Evolutionary conservation across 192 early-diverging fungal species (phyloP).

Genomic region (Gonapodya sp.): DNA sequence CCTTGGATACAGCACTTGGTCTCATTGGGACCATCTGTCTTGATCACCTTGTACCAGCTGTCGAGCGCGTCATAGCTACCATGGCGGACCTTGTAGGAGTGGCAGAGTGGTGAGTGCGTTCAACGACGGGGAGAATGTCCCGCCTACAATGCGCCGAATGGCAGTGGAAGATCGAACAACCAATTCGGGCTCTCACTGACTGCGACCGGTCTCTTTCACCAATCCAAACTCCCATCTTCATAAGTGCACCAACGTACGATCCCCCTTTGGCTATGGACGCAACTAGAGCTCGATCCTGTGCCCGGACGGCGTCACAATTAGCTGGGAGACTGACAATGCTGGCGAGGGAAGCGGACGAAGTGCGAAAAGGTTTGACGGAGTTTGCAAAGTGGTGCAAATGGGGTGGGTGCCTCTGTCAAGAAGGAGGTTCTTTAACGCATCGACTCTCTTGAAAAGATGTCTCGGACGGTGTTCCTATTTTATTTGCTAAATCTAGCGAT

Average conservation of each 20-base stretch:
- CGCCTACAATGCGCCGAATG: no score
- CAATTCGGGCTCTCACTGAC: not conserved
- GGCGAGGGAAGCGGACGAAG: not conserved
- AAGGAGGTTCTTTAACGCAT: not conserved
- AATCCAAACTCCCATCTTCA: not conserved
- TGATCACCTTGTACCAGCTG: not conserved
- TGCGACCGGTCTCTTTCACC: not conserved
- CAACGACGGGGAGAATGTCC: not conserved
- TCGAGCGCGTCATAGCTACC: not conserved
- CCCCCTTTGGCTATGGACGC: not conserved
- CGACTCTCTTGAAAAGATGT: not conserved
- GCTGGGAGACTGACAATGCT: not conserved
- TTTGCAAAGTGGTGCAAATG: slow-evolving; percentile 1
- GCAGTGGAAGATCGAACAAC: no score
- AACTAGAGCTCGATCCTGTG: not conserved
- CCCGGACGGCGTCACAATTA: not conserved
- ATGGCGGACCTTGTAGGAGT: not conserved
- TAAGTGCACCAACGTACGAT: not conserved
- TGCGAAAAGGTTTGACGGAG: not conserved
- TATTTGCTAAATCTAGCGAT: not conserved
- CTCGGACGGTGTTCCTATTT: not conserved
- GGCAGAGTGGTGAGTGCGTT: not conserved
- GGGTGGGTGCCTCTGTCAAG: not conserved
- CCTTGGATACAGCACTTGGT: not conserved
- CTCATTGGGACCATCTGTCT: not conserved